Conservation (phyloP, 1,284 basidiomycete genomes). For the Grifola frondosa region DNA sequence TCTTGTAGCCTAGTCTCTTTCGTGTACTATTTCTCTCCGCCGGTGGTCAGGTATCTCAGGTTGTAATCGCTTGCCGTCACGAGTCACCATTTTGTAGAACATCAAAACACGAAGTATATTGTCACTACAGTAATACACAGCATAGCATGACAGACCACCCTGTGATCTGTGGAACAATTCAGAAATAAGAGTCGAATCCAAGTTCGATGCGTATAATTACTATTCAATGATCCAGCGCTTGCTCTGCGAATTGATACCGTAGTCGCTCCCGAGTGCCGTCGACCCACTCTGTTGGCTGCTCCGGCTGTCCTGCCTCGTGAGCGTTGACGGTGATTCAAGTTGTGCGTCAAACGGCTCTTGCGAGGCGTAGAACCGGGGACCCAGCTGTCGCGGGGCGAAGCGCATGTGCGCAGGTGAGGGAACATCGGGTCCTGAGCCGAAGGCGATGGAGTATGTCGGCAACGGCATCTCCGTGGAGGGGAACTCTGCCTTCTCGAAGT, state of each 20-base stretch:
- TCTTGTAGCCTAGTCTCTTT: slow-evolving; percentile 9
- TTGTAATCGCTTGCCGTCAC: no score
- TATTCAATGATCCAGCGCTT: slow-evolving; percentile 61
- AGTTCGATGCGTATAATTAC: background rate
- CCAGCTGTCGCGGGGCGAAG: slow-evolving; percentile 39
- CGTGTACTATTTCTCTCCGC: slow-evolving; percentile 21
- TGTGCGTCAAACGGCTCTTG: slow-evolving; percentile 42
- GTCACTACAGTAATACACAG: slow-evolving; percentile 21
- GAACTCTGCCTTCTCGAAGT: slow-evolving; percentile 65
- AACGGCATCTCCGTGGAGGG: slow-evolving; percentile 51
- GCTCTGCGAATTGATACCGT: slow-evolving; percentile 13
- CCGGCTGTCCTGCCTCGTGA: slow-evolving; percentile 15
- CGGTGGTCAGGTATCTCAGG: no score
- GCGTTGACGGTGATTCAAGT: slow-evolving; percentile 4
- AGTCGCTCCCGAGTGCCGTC: slow-evolving; percentile 12
- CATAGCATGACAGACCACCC: slow-evolving; percentile 14
- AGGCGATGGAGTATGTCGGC: slow-evolving; percentile 50
- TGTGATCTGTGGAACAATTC: slow-evolving; percentile 8
- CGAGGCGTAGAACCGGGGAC: slow-evolving; percentile 49
- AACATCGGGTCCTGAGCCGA: slow-evolving; percentile 40
- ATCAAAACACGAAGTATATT: slow-evolving; percentile 14
- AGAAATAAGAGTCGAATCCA: background rate
- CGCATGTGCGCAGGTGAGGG: slow-evolving; percentile 42
- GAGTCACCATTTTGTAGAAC: no score
- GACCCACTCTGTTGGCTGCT: slow-evolving; percentile 19